Evolutionary conservation across 129 eudicot genomes (phyloP).

Genomic region (Deinandra increscens): DNA sequence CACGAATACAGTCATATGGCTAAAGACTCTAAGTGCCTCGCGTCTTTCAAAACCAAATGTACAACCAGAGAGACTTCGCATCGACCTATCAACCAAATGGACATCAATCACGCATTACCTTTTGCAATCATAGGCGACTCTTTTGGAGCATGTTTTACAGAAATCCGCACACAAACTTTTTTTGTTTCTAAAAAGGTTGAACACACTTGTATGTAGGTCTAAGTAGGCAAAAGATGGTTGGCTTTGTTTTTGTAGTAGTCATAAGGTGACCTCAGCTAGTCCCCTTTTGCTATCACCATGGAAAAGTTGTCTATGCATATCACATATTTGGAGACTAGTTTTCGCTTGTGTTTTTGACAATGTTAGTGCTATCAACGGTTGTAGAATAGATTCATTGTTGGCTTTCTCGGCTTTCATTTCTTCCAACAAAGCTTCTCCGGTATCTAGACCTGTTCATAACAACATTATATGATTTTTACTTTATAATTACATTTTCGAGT

Average conservation of each 20-base stretch:
- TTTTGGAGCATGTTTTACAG: background rate
- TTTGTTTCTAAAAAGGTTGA: background rate
- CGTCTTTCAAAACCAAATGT: too few species aligned
- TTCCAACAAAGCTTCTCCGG: slow-evolving; percentile 53
- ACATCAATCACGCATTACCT: background rate
- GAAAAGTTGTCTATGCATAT: slow-evolving; percentile 53
- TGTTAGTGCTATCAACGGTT: slow-evolving; percentile 58
- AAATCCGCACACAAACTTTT: background rate
- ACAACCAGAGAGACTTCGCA: background rate
- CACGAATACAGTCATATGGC: too few species aligned
- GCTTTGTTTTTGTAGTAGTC: slow-evolving; percentile 19
- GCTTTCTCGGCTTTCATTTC: slow-evolving; percentile 49
- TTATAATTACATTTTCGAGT: too few species aligned
- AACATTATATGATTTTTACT: too few species aligned
- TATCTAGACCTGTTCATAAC: slow-evolving; percentile 64
- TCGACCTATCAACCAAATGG: background rate
- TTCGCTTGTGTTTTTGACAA: background rate
- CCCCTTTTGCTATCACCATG: slow-evolving; percentile 46
- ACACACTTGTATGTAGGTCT: background rate
- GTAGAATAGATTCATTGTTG: slow-evolving; percentile 38
- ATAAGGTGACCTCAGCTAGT: slow-evolving; percentile 39
- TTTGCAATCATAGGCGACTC: background rate
- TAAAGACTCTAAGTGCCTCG: too few species aligned
- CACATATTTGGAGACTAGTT: slow-evolving; percentile 45
- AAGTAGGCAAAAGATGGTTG: background rate